Percentiles rank a stretch among this genome's conserved stretches.
phyloP scores from a whole-genome alignment of 2,329 filamentous ascomycete genomes.

The Botrytis elliptica region DNA sequence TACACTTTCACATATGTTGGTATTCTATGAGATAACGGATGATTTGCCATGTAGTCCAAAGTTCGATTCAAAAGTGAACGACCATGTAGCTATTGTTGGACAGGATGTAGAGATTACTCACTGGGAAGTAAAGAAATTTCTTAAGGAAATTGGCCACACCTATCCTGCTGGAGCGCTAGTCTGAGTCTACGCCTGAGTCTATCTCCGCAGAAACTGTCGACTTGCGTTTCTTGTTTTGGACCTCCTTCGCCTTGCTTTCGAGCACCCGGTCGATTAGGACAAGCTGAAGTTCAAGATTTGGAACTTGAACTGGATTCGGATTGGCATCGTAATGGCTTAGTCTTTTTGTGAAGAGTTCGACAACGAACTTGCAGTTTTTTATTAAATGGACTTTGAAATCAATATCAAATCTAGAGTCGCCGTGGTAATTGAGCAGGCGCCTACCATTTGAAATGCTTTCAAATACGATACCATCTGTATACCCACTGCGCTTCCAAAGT shows the following conservation, averaged over 20 bases:
- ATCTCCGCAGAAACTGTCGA: too few relatives aligned
- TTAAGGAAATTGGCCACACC: background rate
- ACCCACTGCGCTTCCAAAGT: background rate
- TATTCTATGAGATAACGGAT: background rate
- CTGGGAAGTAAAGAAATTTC: background rate
- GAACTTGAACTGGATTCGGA: background rate
- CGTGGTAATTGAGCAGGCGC: background rate
- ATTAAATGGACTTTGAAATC: background rate
- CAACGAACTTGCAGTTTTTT: background rate
- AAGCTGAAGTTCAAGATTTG: background rate
- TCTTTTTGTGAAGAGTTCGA: background rate
- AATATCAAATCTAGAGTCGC: accelerated
- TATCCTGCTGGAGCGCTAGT: too few relatives aligned
- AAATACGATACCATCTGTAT: background rate
- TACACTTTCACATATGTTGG: background rate
- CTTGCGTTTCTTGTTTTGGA: background rate
- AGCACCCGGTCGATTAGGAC: background rate
- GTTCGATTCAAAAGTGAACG: background rate
- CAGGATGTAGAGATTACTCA: too few relatives aligned
- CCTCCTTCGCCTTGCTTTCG: background rate
- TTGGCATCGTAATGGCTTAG: too few relatives aligned
- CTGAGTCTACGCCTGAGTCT: too few relatives aligned
- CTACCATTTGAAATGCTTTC: background rate
- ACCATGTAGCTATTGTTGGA: too few relatives aligned
- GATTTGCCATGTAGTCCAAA: background rate